phyloP scores from a whole-genome alignment of 352 stramenopile genomes.

The Phytopythium chamaehyphon region DNA sequence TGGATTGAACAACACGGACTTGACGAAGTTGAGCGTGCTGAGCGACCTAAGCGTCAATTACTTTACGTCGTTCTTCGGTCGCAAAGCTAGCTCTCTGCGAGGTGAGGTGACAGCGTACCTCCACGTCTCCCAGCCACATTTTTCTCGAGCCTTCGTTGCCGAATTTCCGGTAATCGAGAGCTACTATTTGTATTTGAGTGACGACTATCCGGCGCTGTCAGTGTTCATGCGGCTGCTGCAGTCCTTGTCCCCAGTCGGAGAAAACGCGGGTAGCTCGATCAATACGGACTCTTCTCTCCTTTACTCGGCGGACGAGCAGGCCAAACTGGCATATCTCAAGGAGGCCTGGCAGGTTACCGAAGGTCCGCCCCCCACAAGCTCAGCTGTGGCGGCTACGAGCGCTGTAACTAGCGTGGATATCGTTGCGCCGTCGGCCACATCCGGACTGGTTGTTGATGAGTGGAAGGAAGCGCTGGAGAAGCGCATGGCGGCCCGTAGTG shows the following conservation, averaged over 20 bases:
- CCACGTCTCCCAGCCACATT: conserved; percentile 49
- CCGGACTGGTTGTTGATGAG: conserved; percentile 20
- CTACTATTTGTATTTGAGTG: conserved; percentile 63
- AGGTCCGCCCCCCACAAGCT: background rate
- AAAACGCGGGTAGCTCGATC: background rate
- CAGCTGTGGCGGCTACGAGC: background rate
- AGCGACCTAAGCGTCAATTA: conserved; percentile 60
- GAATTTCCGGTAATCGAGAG: conserved; percentile 60
- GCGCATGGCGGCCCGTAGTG: conserved; percentile 14
- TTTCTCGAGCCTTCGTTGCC: conserved; percentile 36
- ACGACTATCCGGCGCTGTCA: conserved; percentile 57
- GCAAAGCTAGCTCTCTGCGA: conserved; percentile 40
- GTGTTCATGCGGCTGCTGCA: conserved; percentile 59
- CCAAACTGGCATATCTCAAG: conserved; percentile 26
- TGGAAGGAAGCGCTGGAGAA: conserved; percentile 31
- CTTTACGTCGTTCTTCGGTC: conserved; percentile 41
- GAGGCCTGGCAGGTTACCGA: background rate
- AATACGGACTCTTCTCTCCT: background rate
- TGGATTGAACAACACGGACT: conserved; percentile 27
- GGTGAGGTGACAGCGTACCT: conserved; percentile 67
- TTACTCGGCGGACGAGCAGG: conserved; percentile 16
- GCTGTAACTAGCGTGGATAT: background rate
- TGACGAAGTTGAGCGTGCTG: conserved; percentile 57
- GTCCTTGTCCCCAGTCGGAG: conserved; percentile 35
- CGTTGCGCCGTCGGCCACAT: background rate